Evolutionary conservation across 202 grass and related monocot species (phyloP), one percentile per base, ranked within the genome.

Genomic region (Elaeis oleifera): DNA sequence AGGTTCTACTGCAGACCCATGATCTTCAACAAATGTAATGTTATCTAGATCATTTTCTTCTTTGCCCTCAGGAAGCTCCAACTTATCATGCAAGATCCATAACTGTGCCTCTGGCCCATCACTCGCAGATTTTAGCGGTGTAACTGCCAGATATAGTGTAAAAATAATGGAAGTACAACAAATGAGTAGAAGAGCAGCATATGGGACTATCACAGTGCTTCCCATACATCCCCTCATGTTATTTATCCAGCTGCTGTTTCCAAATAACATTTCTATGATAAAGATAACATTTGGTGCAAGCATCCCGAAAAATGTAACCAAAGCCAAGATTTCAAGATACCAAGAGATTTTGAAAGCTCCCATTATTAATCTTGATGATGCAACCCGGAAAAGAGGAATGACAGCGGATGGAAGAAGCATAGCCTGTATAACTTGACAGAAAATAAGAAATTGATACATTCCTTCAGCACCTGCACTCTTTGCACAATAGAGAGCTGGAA

Each of bases 311-410:
- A 95, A 89, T 39, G 85, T 79, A 60, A 85, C 67, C 63, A 95
- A 78, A 51, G 70, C 60, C 64, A 86, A 75, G 62, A 90, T 85
- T 68, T 85, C 83, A 70, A 88, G 73, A 69, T 82, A 84, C 76
- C 78, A 68, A 56, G 83, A 77, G 31, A 95, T 78, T 76, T 70
- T 88, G 50, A 85, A 78, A 70, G 67, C 9, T 21, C 83, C 86
- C 90, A 95, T 95, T 68, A 95, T 90, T 60, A 70, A 63, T 77
- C 72, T 87, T 28, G 90, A 95, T 50, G 90, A 87, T 55, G 86
- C 86, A 72, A 90, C 59, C 54, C 83, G 81, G 61, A 95, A 90
- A 72, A 95, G 72, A 6, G 83, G 80, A 50, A 90, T 74, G 23
- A 83, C 80, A 15, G 90, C 80, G 50, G 90, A 87, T 63, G 90